Evolutionary conservation across 768 basidiomycete species (phyloP), one percentile per base, ranked within the genome.

Genomic region (Holtermannia corniformis): DNA sequence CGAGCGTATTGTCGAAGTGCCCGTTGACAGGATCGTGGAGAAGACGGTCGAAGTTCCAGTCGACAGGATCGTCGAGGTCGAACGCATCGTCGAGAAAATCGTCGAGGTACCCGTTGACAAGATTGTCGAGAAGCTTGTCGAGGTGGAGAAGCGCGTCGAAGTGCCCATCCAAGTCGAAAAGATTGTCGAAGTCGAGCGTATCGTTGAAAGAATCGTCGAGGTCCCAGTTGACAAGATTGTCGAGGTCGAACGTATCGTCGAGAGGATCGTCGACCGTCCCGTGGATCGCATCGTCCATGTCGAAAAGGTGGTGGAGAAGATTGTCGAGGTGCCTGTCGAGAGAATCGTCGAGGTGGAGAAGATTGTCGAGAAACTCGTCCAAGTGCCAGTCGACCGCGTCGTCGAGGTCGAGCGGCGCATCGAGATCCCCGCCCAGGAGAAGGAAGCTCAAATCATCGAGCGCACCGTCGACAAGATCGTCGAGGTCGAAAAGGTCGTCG

Each of bases 401-500:
- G 48, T 50, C 26, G 40, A 44, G 24, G 45, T 59, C 7, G 66
- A 64, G 19, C 53, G 52, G 24, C 56, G 56, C 24, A 54, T 60
- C 5, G 41, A 57, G 22, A 55, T 59, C 10, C n/a, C n/a, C n/a
- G n/a, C n/a, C n/a, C n/a, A n/a, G n/a, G n/a, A 16, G 32, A 37
- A 7, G 10, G 56, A 63, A 46, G 70, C 72, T 52, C 49, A 48
- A n/a, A n/a, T n/a, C n/a, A n/a, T n/a, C n/a, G n/a, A n/a, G n/a
- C n/a, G 50, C 62, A 52, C 44, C 57, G 51, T 28, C 44, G 56
- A 37, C 44, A 54, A 26, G 49, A 63, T 54, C 50, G 61, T 57
- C 32, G 63, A 70, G 54, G 68, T 74, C 20, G 64, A 72, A 44
- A 68, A 63, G 44, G 58, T 69, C 43, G 59, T 72, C 22, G 58